phyloP scores from a whole-genome alignment of 2,329 filamentous ascomycete species.

The Curvularia lunata region DNA sequence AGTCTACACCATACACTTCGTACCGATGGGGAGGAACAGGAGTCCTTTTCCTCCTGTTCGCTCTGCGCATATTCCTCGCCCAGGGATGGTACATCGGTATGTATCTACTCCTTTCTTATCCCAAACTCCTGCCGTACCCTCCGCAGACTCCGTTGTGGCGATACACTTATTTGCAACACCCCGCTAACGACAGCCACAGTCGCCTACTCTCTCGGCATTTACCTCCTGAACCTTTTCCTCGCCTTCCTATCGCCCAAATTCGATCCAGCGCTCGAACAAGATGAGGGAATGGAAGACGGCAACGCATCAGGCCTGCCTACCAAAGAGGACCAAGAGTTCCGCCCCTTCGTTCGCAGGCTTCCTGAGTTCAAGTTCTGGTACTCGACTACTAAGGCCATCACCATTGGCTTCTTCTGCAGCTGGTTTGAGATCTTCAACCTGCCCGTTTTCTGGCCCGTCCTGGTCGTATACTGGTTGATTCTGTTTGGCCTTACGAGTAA shows the following conservation, averaged over 20 bases:
- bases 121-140: neutral
- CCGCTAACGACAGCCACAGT: conserved; percentile 60
- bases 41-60: conserved; percentile 78
- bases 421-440: conserved; percentile 96
- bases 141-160: neutral
- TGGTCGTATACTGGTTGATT: conserved; percentile 99
- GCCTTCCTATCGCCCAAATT: conserved; percentile 98
- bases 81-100: conserved; percentile 99
- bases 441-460: conserved; percentile 97
- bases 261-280: conserved; percentile 92
- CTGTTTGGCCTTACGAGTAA: conserved; percentile 92
- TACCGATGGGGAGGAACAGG: conserved; percentile 93
- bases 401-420: conserved; percentile 83
- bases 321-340: conserved; percentile 96
- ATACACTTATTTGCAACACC: neutral
- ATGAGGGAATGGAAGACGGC: conserved; percentile 96
- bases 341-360: conserved; percentile 92
- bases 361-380: conserved; percentile 99
- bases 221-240: conserved; percentile 98
- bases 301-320: conserved; percentile 79
- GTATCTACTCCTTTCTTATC: conserved; percentile 22
- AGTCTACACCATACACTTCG: conserved; percentile 84
- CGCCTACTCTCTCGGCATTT: conserved; percentile 96
- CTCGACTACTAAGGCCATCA: conserved; percentile 84
- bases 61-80: conserved; percentile 84